phyloP scores from a whole-genome alignment of 2,329 filamentous ascomycete genomes.

The Ophiosphaerella korrae region DNA sequence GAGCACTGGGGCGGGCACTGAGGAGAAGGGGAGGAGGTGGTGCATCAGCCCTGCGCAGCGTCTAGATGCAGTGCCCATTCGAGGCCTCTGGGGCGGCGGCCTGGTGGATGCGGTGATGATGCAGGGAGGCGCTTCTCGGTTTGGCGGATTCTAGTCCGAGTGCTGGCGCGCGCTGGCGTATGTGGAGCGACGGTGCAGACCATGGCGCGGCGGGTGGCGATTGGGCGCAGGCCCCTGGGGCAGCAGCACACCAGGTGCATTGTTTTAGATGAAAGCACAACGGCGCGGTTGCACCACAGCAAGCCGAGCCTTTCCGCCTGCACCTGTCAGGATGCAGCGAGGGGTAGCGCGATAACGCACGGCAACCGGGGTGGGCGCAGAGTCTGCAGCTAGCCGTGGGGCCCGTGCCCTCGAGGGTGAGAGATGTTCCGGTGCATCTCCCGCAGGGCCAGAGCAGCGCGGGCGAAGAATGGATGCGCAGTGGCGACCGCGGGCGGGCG shows the following conservation, averaged over 20 bases:
- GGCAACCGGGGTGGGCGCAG: conserved; percentile 11
- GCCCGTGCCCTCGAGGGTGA: conserved; percentile 27
- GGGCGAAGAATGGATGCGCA: neutral
- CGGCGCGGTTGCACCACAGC: conserved; percentile 30
- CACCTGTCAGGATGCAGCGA: conserved; percentile 14
- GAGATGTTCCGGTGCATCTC: conserved; percentile 39
- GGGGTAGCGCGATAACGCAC: conserved; percentile 18
- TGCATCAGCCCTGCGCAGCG: conserved; percentile 24
- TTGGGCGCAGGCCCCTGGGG: conserved; percentile 20
- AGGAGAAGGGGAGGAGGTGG: conserved; percentile 2
- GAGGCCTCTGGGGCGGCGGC: conserved; percentile 25
- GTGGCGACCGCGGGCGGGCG: too few species aligned
- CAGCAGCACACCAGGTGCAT: conserved; percentile 14
- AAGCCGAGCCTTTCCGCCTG: conserved; percentile 35
- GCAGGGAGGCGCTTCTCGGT: conserved; percentile 22
- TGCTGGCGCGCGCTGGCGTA: conserved; percentile 11
- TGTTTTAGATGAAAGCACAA: conserved; percentile 36
- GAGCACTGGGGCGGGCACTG: too few species aligned
- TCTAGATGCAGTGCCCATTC: conserved; percentile 15
- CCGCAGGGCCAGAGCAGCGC: conserved; percentile 10
- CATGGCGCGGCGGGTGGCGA: conserved; percentile 30
- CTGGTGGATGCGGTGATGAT: conserved; percentile 17
- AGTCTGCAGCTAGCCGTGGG: conserved; percentile 28
- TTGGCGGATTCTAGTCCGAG: conserved; percentile 22
- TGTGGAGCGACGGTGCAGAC: conserved; percentile 23